phyloP scores from a whole-genome alignment of 148 eudicot species.

The Camellia sinensis region DNA sequence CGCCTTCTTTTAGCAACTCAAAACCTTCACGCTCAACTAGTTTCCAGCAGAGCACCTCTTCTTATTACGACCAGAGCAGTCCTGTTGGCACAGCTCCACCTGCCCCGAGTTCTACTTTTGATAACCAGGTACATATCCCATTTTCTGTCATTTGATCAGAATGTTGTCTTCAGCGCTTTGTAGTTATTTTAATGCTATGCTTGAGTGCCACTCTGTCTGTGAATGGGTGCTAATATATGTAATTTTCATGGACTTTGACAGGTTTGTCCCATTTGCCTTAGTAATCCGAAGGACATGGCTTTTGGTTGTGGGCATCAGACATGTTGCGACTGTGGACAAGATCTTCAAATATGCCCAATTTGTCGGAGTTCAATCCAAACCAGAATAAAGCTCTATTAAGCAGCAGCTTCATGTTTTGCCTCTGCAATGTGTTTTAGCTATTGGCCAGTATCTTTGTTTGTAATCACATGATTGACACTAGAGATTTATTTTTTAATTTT shows the following conservation, averaged over 20 bases:
- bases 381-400: constrained; percentile 77
- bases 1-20: constrained; percentile 39
- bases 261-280: constrained; percentile 84
- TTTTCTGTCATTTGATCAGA: background rate
- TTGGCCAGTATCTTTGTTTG: background rate
- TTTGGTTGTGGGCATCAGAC: constrained; percentile 99
- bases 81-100: constrained; percentile 33
- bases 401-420: background rate
- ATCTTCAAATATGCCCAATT: constrained; percentile 65
- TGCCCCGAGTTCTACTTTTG: constrained; percentile 44
- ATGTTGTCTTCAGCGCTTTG: background rate
- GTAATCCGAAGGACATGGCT: constrained; percentile 86
- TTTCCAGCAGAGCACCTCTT: constrained; percentile 41
- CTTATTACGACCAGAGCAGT: constrained; percentile 33
- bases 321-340: constrained; percentile 81
- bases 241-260: constrained; percentile 21
- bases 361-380: constrained; percentile 67
- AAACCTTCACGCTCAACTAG: constrained; percentile 45
- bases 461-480: background rate
- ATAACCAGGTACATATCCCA: constrained; percentile 47
- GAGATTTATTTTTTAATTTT: background rate
- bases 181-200: background rate
- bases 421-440: background rate
- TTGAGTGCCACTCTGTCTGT: background rate
- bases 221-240: constrained; percentile 5